A percentile compares a stretch with the other conserved stretches of the same genome.
Evolutionary conservation across 1,284 basidiomycete species (phyloP).

Genomic region (Neonothopanus nambi): DNA sequence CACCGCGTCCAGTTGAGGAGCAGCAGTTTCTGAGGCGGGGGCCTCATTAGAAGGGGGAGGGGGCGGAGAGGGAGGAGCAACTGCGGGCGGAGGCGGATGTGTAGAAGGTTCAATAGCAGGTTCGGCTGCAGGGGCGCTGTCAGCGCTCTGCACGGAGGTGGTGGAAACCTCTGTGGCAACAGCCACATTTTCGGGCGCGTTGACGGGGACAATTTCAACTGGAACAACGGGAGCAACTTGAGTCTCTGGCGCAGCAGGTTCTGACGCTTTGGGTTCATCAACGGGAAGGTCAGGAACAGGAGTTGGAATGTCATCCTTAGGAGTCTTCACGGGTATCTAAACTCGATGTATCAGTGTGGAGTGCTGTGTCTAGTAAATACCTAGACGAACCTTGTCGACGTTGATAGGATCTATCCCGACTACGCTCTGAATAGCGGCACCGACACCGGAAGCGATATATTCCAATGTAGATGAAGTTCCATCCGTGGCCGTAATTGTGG

Average conservation of each 20-base stretch:
- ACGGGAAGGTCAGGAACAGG: neutral
- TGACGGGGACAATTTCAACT: neutral
- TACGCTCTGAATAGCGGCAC: constrained; percentile 34
- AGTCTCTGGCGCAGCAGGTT: neutral
- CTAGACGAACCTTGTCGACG: constrained; percentile 32
- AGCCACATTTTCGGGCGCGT: neutral
- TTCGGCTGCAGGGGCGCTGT: constrained; percentile 6
- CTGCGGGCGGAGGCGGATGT: neutral
- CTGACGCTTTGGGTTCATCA: neutral
- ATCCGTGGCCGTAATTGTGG: constrained; percentile 37
- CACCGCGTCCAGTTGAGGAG: neutral
- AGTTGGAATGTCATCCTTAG: constrained; percentile 13
- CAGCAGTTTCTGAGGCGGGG: neutral
- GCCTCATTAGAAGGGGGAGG: neutral
- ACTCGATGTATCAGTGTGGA: neutral
- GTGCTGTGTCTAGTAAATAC: neutral
- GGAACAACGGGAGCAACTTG: neutral
- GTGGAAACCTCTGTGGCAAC: neutral
- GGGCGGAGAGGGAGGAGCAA: neutral
- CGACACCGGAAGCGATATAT: constrained; percentile 40
- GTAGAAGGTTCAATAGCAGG: constrained; percentile 8
- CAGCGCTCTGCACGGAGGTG: too few species aligned
- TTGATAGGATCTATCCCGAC: constrained; percentile 43
- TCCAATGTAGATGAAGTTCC: constrained; percentile 37
- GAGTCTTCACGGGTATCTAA: constrained; percentile 35